Evolutionary conservation across 805 yeast genomes (phyloP), one percentile per base, ranked within the genome.

Genomic region (Peterozyma xylosa): DNA sequence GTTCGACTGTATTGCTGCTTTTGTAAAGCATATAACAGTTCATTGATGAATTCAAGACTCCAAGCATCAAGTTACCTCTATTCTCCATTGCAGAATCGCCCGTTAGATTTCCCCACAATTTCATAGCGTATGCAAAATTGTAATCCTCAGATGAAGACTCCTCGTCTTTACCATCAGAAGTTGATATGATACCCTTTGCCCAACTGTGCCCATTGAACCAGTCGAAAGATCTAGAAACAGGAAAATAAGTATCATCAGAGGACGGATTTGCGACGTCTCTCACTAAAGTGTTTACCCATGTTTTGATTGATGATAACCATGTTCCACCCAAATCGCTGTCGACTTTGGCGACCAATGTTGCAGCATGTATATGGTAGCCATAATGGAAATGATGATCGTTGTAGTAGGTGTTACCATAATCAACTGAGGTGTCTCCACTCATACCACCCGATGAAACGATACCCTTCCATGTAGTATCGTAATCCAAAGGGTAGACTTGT

Each of bases 301-400:
- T 73, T 51, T 68, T 71, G 51, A 73, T 70, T 9, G 57, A 60
- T 9, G 49, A 46, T 4, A 70, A 60, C 80, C 85, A 82, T 1
- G 64, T 55, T 9, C 80, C 79, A 3, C 82, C 82, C 11, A 56
- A 53, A 27, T 63, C 59, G 3, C 51, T 46, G 56, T 86, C 95
- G 14, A 81, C 76, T 44, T 76, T 60, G n/a, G 82, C 90, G 38
- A 86, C 74, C 16, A 84, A 67, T 1, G 95, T 89, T 5, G 95
- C 95, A 1, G 95, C 85, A 57, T 86, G 90, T 39, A 86, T 71
- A 52, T 79, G 82, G 60, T 86, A 87, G 10, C 93, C 93, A 55
- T 83, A 87, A 59, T 87, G 95, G 73, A 86, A 87, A 57, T 86
- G 93, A 54, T 87, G 95, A 55, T 87, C 95, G 53, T 86, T 86